Evolutionary conservation across 345 rosid species (phyloP).

Genomic region (Linum trigynum): DNA sequence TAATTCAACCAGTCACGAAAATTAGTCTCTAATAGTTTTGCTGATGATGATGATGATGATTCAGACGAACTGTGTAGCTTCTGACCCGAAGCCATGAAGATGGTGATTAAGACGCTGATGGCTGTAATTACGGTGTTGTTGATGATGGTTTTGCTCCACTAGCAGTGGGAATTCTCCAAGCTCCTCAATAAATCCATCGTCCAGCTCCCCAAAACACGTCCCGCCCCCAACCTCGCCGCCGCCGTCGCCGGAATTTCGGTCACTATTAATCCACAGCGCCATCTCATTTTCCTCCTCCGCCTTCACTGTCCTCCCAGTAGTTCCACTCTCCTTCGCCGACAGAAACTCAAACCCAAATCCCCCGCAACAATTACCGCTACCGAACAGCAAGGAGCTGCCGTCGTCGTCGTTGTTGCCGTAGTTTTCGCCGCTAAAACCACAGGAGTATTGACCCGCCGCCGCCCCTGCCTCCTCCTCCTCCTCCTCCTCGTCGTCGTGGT

Average conservation of each 20-base stretch:
- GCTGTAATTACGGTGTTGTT: background rate
- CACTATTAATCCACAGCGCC: background rate
- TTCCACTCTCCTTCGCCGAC: no score
- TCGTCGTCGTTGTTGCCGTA: background rate
- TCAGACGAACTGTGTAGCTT: background rate
- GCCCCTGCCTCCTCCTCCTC: background rate
- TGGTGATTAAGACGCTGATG: background rate
- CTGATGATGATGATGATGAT: background rate
- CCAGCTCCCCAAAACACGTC: background rate
- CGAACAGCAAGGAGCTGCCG: background rate
- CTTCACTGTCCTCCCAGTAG: background rate
- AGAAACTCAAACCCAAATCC: background rate
- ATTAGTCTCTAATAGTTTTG: no score
- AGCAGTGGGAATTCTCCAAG: background rate
- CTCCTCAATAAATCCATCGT: background rate
- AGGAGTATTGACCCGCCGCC: background rate
- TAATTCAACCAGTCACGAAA: no score
- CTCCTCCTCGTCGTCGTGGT: background rate
- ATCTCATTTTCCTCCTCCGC: background rate
- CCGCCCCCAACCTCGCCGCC: background rate
- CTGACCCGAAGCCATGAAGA: background rate
- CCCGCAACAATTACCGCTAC: background rate
- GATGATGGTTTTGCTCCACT: background rate
- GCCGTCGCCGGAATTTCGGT: background rate
- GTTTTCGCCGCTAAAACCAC: background rate